Conservation (phyloP, 1,139 yeast species). For the Suhomyces yuchorum region DNA sequence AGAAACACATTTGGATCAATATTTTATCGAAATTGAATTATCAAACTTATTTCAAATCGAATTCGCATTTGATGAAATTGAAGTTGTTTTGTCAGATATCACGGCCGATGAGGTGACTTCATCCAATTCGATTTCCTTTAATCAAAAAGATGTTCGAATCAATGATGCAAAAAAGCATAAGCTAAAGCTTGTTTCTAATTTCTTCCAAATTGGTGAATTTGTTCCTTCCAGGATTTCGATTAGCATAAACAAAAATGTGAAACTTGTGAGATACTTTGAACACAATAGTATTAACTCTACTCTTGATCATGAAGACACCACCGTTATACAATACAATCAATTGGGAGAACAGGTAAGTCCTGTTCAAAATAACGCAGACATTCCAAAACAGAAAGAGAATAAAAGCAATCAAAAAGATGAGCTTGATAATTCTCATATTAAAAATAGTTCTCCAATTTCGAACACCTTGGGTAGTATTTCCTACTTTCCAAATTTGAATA, state of each 20-base stretch:
- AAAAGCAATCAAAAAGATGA: neutral
- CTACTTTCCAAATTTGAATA: slow-evolving; percentile 23
- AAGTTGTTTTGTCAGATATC: slow-evolving; percentile 19
- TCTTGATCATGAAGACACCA: slow-evolving; percentile 15
- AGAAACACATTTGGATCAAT: slow-evolving; percentile 21
- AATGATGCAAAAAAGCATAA: slow-evolving; percentile 14
- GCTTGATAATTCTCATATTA: too few relatives aligned
- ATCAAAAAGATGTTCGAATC: slow-evolving; percentile 14
- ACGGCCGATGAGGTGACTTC: slow-evolving; percentile 3
- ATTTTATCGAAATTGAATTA: slow-evolving; percentile 29
- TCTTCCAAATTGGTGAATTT: slow-evolving; percentile 30
- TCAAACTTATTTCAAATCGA: slow-evolving; percentile 31
- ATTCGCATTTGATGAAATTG: slow-evolving; percentile 25
- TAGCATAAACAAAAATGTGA: slow-evolving; percentile 24
- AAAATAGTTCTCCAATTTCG: neutral
- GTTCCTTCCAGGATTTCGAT: slow-evolving; percentile 25
- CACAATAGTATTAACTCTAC: slow-evolving; percentile 4
- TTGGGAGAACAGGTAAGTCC: slow-evolving; percentile 3
- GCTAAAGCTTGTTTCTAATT: slow-evolving; percentile 25
- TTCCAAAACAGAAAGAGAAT: neutral
- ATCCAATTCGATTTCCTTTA: slow-evolving; percentile 15
- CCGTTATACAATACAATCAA: slow-evolving; percentile 16
- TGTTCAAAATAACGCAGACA: neutral
- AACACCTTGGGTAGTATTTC: slow-evolving; percentile 1
- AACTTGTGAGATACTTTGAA: slow-evolving; percentile 14